These are phyloP conservation scores for Cordyceps pruinosa DNA, from an alignment of 2,329 filamentous ascomycete genomes.

Conservation along the genomic window DNA sequence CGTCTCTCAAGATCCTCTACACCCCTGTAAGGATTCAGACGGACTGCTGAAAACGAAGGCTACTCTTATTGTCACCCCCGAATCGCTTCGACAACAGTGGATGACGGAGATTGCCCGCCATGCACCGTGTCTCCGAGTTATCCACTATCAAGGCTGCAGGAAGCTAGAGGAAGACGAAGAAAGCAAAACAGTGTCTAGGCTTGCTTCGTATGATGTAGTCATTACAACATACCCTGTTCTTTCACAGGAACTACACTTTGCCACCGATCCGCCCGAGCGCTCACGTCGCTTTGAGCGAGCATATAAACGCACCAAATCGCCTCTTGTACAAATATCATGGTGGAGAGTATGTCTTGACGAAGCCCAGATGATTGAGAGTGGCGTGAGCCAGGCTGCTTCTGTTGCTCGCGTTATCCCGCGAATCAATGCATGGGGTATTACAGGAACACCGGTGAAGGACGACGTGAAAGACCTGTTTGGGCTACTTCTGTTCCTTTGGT, in stretches of 20 bases:
- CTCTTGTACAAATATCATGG: constrained; percentile 75
- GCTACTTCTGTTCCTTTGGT: constrained; percentile 71
- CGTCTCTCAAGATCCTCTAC: constrained; percentile 1
- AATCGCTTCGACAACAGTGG: constrained; percentile 54
- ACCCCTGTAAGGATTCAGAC: neutral
- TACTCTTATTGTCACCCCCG: constrained; percentile 56
- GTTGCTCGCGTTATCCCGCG: constrained; percentile 76
- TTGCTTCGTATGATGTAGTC: constrained; percentile 51
- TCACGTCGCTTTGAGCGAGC: constrained; percentile 57
- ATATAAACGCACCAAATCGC: constrained; percentile 62
- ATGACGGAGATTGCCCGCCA: constrained; percentile 51
- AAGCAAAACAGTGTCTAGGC: constrained; percentile 33
- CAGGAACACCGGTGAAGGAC: constrained; percentile 78
- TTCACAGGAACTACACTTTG: constrained; percentile 73
- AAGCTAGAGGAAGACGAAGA: constrained; percentile 29
- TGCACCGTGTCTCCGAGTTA: constrained; percentile 49
- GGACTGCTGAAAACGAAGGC: constrained; percentile 42
- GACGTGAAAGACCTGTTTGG: constrained; percentile 72
- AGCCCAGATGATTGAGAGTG: constrained; percentile 90
- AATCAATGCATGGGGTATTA: constrained; percentile 84
- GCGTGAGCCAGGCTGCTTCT: constrained; percentile 73
- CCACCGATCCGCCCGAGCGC: constrained; percentile 62
- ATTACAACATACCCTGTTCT: constrained; percentile 64
- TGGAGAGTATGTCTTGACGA: constrained; percentile 76
- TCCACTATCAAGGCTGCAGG: constrained; percentile 48